These are phyloP conservation scores for Phytophthora aleatoria DNA, from an alignment of 352 stramenopile genomes.

Conservation along the genomic window DNA sequence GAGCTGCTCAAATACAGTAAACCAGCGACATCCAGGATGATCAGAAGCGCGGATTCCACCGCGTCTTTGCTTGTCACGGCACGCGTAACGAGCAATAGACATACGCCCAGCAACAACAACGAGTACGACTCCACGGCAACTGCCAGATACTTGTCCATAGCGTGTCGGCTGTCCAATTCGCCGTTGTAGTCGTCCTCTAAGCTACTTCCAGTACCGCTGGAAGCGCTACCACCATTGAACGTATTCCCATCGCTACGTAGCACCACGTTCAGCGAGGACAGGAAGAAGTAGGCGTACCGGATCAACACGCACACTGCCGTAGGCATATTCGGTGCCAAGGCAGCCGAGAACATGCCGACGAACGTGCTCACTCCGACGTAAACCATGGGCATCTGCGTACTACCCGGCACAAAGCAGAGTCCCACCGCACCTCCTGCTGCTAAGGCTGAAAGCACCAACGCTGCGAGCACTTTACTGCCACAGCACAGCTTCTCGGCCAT, in stretches of 20 bases:
- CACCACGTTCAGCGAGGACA: slow-evolving; percentile 58
- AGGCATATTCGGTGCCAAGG: slow-evolving; percentile 50
- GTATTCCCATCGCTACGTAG: slow-evolving; percentile 24
- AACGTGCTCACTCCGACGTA: slow-evolving; percentile 50
- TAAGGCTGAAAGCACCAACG: slow-evolving; percentile 12
- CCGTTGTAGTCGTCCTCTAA: slow-evolving; percentile 6
- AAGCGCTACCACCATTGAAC: not conserved
- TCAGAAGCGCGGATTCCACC: slow-evolving; percentile 64
- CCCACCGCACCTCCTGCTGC: slow-evolving; percentile 19
- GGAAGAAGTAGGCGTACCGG: slow-evolving; percentile 56
- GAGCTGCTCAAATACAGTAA: slow-evolving; percentile 55
- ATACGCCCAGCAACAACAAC: slow-evolving; percentile 45
- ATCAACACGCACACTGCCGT: slow-evolving; percentile 51
- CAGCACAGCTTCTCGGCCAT: slow-evolving; percentile 46
- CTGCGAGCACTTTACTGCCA: slow-evolving; percentile 37
- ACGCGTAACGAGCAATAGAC: slow-evolving; percentile 50
- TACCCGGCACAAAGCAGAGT: slow-evolving; percentile 31
- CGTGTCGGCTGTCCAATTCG: slow-evolving; percentile 13
- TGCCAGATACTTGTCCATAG: slow-evolving; percentile 44
- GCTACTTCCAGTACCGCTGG: slow-evolving; percentile 7
- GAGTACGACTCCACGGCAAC: slow-evolving; percentile 62
- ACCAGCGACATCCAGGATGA: slow-evolving; percentile 54
- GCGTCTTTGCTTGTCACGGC: slow-evolving; percentile 64
- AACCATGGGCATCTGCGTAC: slow-evolving; percentile 40
- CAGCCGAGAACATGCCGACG: slow-evolving; percentile 38